Evolutionary conservation across 1,284 basidiomycete species (phyloP).

Genomic region (Rhodotorula sp.): DNA sequence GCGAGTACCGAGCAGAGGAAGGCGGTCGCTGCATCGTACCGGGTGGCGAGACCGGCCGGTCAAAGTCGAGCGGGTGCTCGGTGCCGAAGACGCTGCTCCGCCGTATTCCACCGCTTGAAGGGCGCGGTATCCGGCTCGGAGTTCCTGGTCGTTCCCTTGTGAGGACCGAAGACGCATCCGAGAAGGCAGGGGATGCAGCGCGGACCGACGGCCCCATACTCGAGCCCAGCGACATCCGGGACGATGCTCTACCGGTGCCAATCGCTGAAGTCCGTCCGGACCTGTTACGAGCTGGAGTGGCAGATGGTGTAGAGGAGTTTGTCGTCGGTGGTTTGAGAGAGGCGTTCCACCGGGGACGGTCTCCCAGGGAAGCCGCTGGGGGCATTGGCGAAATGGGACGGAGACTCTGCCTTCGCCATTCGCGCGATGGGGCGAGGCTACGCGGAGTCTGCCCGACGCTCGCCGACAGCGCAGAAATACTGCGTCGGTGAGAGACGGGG

Average conservation of each 20-base stretch:
- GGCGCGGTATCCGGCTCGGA: constrained; percentile 40
- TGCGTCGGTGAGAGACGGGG: constrained; percentile 18
- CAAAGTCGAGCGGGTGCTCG: constrained; percentile 48
- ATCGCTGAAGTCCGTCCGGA: neutral
- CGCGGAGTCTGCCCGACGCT: constrained; percentile 1
- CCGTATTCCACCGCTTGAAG: constrained; percentile 16
- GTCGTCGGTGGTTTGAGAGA: neutral
- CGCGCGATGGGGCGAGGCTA: neutral
- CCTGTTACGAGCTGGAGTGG: neutral
- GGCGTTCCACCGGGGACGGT: constrained; percentile 8
- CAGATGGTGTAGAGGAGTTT: constrained; percentile 44
- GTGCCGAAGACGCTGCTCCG: constrained; percentile 20
- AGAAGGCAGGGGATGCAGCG: constrained; percentile 37
- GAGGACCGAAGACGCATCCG: constrained; percentile 26
- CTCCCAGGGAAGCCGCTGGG: neutral
- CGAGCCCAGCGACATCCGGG: constrained; percentile 15
- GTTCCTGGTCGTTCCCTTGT: constrained; percentile 36
- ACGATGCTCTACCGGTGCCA: constrained; percentile 4
- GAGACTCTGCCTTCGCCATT: neutral
- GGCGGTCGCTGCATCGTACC: constrained; percentile 28
- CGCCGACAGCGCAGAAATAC: constrained; percentile 8
- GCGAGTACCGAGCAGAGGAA: constrained; percentile 1
- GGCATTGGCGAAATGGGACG: constrained; percentile 22
- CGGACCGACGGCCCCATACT: constrained; percentile 11
- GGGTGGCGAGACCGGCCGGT: constrained; percentile 65